Conservation (phyloP, 495 filamentous ascomycete species). For the Penicillium ucsense region DNA sequence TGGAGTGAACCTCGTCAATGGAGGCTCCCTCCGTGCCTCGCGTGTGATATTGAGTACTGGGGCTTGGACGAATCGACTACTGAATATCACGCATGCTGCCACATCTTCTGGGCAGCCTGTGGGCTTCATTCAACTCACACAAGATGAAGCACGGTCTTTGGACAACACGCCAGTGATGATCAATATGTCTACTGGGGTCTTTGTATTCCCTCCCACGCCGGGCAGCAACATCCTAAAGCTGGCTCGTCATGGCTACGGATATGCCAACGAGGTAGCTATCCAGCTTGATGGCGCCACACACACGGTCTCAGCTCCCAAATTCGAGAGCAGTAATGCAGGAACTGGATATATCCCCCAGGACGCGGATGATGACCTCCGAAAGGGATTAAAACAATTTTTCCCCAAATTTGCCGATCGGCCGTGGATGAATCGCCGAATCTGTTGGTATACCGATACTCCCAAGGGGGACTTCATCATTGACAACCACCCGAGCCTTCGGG, state of each 20-base stretch:
- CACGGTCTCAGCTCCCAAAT: conserved; percentile 19
- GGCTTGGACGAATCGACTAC: conserved; percentile 57
- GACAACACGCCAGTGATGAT: conserved; percentile 55
- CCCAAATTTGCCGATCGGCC: conserved; percentile 48
- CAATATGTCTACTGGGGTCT: conserved; percentile 63
- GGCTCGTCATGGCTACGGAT: conserved; percentile 70
- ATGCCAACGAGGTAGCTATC: conserved; percentile 33
- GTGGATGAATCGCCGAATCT: conserved; percentile 38
- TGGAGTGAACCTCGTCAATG: conserved; percentile 45
- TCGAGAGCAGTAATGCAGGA: conserved; percentile 20
- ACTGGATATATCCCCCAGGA: conserved; percentile 41
- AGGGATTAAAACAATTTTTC: conserved; percentile 47
- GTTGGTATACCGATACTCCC: conserved; percentile 51
- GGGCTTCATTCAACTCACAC: conserved; percentile 56
- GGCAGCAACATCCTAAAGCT: conserved; percentile 53
- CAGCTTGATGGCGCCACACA: conserved; percentile 4
- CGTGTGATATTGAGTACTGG: conserved; percentile 66
- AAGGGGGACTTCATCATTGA: conserved; percentile 66
- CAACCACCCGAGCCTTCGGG: conserved; percentile 51
- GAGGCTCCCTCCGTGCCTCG: conserved; percentile 45
- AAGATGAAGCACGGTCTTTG: conserved; percentile 49
- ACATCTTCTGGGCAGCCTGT: conserved; percentile 52
- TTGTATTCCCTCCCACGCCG: conserved; percentile 57
- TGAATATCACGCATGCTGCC: conserved; percentile 35
- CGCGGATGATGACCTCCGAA: conserved; percentile 45